Evolutionary conservation across 2,329 filamentous ascomycete genomes (phyloP).

Genomic region (Pseudonectria foliicola): DNA sequence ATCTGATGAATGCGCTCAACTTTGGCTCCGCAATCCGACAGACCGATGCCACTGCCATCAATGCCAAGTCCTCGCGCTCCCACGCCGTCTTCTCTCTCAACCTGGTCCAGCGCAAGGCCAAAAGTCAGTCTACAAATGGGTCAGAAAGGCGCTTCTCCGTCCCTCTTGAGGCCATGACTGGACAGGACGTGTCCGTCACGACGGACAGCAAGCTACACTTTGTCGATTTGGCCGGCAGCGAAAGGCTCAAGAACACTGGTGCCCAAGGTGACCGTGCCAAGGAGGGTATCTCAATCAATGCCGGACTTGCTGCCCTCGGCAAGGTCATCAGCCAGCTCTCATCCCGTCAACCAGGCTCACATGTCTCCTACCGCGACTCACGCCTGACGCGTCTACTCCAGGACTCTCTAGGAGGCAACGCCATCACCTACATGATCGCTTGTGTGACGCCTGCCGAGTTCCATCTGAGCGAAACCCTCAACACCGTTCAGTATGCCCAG

Average conservation of each 20-base stretch:
- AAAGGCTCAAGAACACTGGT: conserved; percentile 93
- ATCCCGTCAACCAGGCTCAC: conserved; percentile 75
- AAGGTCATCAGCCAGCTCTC: conserved; percentile 98
- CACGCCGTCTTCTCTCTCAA: conserved; percentile 97
- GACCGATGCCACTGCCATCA: conserved; percentile 94
- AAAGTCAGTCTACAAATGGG: conserved; percentile 42
- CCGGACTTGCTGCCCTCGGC: conserved; percentile 84
- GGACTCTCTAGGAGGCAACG: conserved; percentile 93
- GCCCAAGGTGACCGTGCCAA: conserved; percentile 90
- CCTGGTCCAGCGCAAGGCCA: conserved; percentile 74
- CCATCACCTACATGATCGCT: conserved; percentile 98
- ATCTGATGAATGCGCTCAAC: conserved; percentile 80
- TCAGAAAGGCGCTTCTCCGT: conserved; percentile 82
- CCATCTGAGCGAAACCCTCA: conserved; percentile 93
- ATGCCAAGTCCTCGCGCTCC: conserved; percentile 93
- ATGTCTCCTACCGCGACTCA: conserved; percentile 98
- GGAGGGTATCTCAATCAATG: conserved; percentile 98
- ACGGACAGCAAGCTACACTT: conserved; percentile 98
- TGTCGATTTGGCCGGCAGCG: conserved; percentile 93
- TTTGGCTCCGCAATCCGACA: conserved; percentile 92
- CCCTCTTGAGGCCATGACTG: conserved; percentile 71
- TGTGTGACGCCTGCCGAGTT: conserved; percentile 97
- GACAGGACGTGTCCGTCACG: conserved; percentile 61
- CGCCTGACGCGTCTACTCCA: conserved; percentile 90
- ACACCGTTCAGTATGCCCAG: conserved; percentile 96